phyloP scores from a whole-genome alignment of 805 yeast genomes.

The Cyberlindnera lachancei region DNA sequence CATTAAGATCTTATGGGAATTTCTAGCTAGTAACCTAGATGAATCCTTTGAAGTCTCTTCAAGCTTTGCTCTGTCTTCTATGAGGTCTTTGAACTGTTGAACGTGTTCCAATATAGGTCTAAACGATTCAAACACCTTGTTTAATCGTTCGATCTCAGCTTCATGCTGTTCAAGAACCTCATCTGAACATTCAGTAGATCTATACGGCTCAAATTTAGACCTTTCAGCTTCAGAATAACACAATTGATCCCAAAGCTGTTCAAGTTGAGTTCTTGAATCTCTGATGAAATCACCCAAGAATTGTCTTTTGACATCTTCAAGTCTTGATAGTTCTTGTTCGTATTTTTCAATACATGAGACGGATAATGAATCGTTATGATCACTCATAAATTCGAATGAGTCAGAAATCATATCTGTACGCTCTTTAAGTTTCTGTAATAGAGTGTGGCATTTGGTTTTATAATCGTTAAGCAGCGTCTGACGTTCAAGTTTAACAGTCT shows the following conservation, averaged over 20 bases:
- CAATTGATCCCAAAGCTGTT: conserved; percentile 53
- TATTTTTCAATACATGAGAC: conserved; percentile 40
- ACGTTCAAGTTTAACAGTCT: conserved; percentile 11
- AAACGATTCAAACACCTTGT: conserved; percentile 40
- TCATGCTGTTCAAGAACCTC: conserved; percentile 56
- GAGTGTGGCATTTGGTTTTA: conserved; percentile 32
- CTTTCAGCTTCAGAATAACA: conserved; percentile 50
- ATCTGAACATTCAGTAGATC: conserved; percentile 45
- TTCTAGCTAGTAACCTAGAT: conserved; percentile 64
- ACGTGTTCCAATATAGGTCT: conserved; percentile 52
- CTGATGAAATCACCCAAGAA: conserved; percentile 61
- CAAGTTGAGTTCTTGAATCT: conserved; percentile 53
- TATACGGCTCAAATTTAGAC: conserved; percentile 34
- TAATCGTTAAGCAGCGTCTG: conserved; percentile 14
- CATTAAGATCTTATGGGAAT: conserved; percentile 69
- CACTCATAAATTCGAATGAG: conserved; percentile 32
- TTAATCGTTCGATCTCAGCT: conserved; percentile 45
- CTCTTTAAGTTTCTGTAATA: conserved; percentile 56
- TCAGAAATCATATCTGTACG: conserved; percentile 30
- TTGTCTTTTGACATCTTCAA: conserved; percentile 52
- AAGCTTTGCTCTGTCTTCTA: conserved; percentile 53
- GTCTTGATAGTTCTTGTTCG: conserved; percentile 46
- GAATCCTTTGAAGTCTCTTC: conserved; percentile 73
- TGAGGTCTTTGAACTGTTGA: conserved; percentile 44
- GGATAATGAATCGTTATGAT: conserved; percentile 39